Conservation (phyloP, 2,329 filamentous ascomycete species). For the Diaporthe sp. region DNA sequence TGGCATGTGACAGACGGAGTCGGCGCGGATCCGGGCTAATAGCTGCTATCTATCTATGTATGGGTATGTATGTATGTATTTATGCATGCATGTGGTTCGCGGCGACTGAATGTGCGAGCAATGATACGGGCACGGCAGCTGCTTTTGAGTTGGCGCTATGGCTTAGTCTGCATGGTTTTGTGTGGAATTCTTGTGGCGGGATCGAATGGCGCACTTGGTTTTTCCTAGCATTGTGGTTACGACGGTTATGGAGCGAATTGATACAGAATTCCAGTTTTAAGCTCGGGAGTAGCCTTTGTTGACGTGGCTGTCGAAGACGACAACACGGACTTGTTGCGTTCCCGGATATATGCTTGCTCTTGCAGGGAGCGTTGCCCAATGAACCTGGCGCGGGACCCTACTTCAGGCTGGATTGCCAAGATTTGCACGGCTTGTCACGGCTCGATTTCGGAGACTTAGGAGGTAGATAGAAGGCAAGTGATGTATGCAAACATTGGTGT, state of each 20-base stretch:
- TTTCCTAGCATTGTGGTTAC: not conserved
- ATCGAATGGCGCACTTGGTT: constrained; percentile 12
- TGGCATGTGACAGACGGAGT: not conserved
- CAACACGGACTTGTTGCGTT: not conserved
- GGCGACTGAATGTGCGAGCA: constrained; percentile 32
- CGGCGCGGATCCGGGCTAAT: not conserved
- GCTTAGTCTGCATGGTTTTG: not conserved
- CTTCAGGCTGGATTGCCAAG: not conserved
- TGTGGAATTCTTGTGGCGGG: not conserved
- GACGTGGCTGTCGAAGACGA: not conserved
- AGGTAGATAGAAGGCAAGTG: constrained; percentile 11
- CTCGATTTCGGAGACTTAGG: not conserved
- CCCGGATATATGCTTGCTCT: not conserved
- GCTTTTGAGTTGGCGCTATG: constrained; percentile 11
- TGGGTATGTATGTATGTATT: no score
- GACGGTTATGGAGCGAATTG: not conserved
- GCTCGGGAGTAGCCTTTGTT: not conserved
- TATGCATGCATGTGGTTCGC: not conserved
- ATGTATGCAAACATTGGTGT: constrained; percentile 40
- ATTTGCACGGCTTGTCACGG: not conserved
- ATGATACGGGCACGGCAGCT: constrained; percentile 25
- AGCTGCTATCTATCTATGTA: not conserved
- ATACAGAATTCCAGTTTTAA: not conserved
- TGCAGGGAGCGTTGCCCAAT: not conserved
- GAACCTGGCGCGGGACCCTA: no score